Percentiles rank a stretch among this genome's conserved stretches.
phyloP scores from a whole-genome alignment of 257 asterid genomes.

The Avicennia marina region DNA sequence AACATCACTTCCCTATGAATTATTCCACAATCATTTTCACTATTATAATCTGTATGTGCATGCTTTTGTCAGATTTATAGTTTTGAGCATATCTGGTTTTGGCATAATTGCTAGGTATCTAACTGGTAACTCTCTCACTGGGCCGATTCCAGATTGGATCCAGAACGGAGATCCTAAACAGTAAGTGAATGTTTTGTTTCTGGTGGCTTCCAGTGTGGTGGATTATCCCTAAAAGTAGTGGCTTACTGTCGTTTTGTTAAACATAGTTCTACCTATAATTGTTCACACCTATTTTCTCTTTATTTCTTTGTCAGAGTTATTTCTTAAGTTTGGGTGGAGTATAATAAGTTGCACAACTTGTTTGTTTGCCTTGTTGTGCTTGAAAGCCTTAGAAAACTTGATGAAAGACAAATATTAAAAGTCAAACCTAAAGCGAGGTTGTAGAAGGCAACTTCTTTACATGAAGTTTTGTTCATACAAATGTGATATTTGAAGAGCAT shows the following conservation, averaged over 20 bases:
- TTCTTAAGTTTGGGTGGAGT: not conserved
- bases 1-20: not conserved
- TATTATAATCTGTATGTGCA: no score
- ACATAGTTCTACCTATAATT: not conserved
- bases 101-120: not conserved
- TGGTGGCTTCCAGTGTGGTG: not conserved
- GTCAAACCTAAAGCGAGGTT: no score
- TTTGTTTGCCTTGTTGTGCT: not conserved
- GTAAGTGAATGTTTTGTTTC: conserved; percentile 29
- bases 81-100: no score
- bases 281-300: not conserved
- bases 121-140: not conserved
- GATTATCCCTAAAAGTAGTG: not conserved
- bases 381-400: not conserved
- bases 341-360: not conserved
- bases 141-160: not conserved
- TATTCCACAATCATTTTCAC: no score
- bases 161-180: conserved; percentile 8
- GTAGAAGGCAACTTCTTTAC: no score
- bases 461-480: no score
- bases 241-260: not conserved
- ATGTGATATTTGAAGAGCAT: no score
- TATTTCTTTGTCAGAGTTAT: not conserved
- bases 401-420: not conserved
- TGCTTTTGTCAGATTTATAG: no score